Evolutionary conservation across 345 rosid genomes (phyloP).

Genomic region (Rhizophora mangle): DNA sequence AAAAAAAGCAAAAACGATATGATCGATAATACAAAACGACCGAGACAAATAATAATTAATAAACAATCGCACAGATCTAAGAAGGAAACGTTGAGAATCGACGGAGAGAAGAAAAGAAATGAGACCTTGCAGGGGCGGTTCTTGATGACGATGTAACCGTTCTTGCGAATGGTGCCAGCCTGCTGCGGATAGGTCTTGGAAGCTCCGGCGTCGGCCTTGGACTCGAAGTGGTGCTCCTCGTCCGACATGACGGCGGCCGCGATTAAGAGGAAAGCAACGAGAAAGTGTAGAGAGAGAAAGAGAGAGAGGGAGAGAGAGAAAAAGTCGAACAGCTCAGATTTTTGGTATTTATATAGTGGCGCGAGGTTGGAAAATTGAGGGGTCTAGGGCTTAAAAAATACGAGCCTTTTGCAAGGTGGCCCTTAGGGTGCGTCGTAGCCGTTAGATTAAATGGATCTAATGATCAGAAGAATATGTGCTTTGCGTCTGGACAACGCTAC

Average conservation of each 20-base stretch:
- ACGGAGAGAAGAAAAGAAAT: background rate
- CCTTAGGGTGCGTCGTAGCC: background rate
- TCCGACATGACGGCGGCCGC: background rate
- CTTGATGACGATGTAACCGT: conserved; percentile 6
- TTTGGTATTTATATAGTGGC: conserved; percentile 13
- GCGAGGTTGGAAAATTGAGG: background rate
- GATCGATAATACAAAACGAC: background rate
- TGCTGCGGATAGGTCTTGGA: conserved; percentile 4
- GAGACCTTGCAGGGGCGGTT: background rate
- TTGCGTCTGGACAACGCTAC: conserved; percentile 6
- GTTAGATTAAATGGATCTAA: background rate
- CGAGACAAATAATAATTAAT: background rate
- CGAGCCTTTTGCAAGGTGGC: background rate
- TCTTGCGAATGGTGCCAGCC: conserved; percentile 2
- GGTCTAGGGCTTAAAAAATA: conserved; percentile 2
- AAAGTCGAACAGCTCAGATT: background rate
- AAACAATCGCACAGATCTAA: background rate
- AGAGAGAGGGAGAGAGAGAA: background rate
- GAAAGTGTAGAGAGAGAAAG: background rate
- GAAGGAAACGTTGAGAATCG: background rate
- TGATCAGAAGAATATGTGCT: background rate
- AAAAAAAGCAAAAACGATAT: background rate
- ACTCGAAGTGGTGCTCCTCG: conserved; percentile 4
- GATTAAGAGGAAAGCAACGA: background rate
- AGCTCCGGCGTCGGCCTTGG: conserved; percentile 1